Conservation (phyloP, 345 rosid genomes). For the Chamaenerion angustifolium region DNA sequence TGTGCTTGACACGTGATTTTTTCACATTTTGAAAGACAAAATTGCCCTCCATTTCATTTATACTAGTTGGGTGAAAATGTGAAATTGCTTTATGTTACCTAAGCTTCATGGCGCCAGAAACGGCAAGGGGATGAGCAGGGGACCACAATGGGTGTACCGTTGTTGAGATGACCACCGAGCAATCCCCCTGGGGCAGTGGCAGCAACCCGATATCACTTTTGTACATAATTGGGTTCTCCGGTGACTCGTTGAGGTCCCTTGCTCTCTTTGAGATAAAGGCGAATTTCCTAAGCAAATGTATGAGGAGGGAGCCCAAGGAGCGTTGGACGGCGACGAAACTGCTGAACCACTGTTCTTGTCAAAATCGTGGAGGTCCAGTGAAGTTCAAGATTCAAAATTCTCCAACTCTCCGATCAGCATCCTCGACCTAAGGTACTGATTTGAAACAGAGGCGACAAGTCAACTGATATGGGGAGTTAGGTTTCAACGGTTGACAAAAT, state of each 20-base stretch:
- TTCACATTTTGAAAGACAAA: too few relatives aligned
- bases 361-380: slow-evolving; percentile 6
- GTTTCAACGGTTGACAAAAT: slow-evolving; percentile 30
- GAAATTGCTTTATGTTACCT: too few relatives aligned
- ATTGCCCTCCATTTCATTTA: too few relatives aligned
- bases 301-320: slow-evolving; percentile 24
- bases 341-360: slow-evolving; percentile 23
- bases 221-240: slow-evolving; percentile 25
- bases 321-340: slow-evolving; percentile 29
- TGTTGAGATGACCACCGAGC: slow-evolving; percentile 66
- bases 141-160: slow-evolving; percentile 44
- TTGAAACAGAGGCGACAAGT: slow-evolving; percentile 25
- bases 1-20: too few relatives aligned
- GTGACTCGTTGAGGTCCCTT: slow-evolving; percentile 19
- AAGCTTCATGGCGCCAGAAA: slow-evolving; percentile 80
- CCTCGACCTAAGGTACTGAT: slow-evolving; percentile 47
- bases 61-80: too few relatives aligned
- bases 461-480: not conserved
- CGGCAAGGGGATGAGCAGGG: slow-evolving; percentile 67
- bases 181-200: slow-evolving; percentile 14
- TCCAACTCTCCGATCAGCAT: slow-evolving; percentile 62
- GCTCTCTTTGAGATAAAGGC: slow-evolving; percentile 17
- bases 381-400: slow-evolving; percentile 17
- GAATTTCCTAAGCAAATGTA: slow-evolving; percentile 32
- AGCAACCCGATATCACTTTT: slow-evolving; percentile 16